Evolutionary conservation across 2,329 filamentous ascomycete genomes (phyloP), one percentile per base, ranked within the genome.

Genomic region (Ophiocordyceps camponoti-saundersi): DNA sequence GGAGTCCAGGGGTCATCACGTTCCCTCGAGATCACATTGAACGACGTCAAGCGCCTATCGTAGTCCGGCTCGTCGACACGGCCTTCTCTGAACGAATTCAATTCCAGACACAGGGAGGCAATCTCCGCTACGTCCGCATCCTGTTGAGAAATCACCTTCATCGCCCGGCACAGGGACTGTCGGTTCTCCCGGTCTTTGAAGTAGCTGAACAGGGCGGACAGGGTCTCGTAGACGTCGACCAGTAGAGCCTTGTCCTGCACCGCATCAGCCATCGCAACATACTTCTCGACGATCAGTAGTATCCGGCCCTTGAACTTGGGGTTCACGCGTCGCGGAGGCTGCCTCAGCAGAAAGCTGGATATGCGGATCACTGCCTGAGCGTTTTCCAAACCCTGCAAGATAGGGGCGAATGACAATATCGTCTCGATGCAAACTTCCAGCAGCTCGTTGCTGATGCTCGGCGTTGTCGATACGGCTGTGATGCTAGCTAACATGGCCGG

Each of bases 61-160:
- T 94, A 95, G 63, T 96, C 85, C 1, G 88, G 82, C 57, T 94
- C 85, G 55, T 92, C 86, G 20, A 98, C 70, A 42, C 80, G 80
- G 23, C 73, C 75, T 44, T 70, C 68, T 1, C 78, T 79, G 55
- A 83, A 87, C 0, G 92, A 80, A 57, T 98, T 96, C 47, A 98
- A 71, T 50, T 85, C 80, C 26, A 74, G 67, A 56, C 87, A 95
- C 3, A 95, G 68, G 6, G 66, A 65, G 2, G 87, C 82, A 48
- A 87, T 71, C 46, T 79, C 72, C 22, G 66, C 59, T 0, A 89
- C 66, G 1, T 73, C 70, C 5, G 71, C 54, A 49, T 86, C 78
- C 43, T 77, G 76, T 8, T 72, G 65, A 1, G 85, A 79, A 50
- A 95, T 79, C 18, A 82, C 80, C 15, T 71, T 63, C 8, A 96